These are phyloP conservation scores for Phytophthora pini DNA, from an alignment of 352 stramenopile species.

Conservation along the genomic window DNA sequence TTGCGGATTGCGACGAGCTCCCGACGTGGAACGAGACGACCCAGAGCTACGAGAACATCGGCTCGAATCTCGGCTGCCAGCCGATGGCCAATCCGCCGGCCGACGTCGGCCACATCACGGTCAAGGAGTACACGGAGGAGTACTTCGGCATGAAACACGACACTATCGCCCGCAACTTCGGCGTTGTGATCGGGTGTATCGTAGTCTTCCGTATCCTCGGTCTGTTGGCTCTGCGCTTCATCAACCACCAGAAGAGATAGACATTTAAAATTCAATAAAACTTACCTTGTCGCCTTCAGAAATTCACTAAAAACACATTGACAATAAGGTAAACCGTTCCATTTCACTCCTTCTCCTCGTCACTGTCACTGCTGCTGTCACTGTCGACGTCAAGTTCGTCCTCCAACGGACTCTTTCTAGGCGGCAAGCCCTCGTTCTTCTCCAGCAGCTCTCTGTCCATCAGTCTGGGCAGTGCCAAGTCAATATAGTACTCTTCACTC, in stretches of 20 bases:
- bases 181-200: slow-evolving; percentile 27
- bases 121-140: slow-evolving; percentile 35
- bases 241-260: slow-evolving; percentile 45
- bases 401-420: slow-evolving; percentile 75
- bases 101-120: slow-evolving; percentile 22
- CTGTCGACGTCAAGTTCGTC: slow-evolving; percentile 65
- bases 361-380: slow-evolving; percentile 26
- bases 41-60: slow-evolving; percentile 14
- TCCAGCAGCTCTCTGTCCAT: slow-evolving; percentile 89
- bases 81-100: slow-evolving; percentile 18
- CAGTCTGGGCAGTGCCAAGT: slow-evolving; percentile 94
- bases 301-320: too few relatives aligned
- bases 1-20: slow-evolving; percentile 35
- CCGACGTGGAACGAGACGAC: slow-evolving; percentile 29
- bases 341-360: slow-evolving; percentile 19
- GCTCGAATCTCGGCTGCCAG: slow-evolving; percentile 32
- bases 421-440: slow-evolving; percentile 65
- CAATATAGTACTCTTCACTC: slow-evolving; percentile 91
- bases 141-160: slow-evolving; percentile 29
- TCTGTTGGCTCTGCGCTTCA: slow-evolving; percentile 29
- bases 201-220: slow-evolving; percentile 42
- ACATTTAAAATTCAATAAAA: not conserved
- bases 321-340: too few relatives aligned
- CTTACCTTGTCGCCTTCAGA: not conserved
- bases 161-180: slow-evolving; percentile 36